phyloP scores from a whole-genome alignment of 2,329 filamentous ascomycete genomes.

The Pseudogymnoascus pannorum region DNA sequence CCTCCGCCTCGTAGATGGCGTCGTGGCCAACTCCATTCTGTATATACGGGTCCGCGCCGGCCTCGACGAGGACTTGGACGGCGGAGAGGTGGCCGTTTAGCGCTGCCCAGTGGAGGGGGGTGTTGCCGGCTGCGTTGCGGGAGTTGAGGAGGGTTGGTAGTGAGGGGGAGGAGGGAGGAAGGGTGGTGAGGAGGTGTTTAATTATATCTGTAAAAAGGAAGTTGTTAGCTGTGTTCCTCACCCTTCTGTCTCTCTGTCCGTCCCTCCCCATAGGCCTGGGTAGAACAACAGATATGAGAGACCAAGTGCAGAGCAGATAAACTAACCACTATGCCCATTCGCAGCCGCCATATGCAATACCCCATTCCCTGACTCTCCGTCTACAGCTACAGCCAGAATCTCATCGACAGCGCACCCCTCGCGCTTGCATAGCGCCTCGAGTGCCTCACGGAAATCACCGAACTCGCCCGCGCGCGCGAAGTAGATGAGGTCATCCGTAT shows the following conservation, averaged over 20 bases:
- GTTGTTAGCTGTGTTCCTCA: neutral
- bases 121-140: slow-evolving; percentile 79
- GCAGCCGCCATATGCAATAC: slow-evolving; percentile 85
- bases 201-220: slow-evolving; percentile 34
- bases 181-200: slow-evolving; percentile 37
- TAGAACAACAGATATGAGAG: no score
- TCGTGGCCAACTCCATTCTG: slow-evolving; percentile 82
- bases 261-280: neutral
- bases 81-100: slow-evolving; percentile 78
- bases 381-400: slow-evolving; percentile 62
- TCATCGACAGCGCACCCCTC: slow-evolving; percentile 48
- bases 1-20: slow-evolving; percentile 65
- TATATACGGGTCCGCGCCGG: slow-evolving; percentile 69
- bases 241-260: neutral
- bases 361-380: slow-evolving; percentile 70
- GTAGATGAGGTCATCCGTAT: slow-evolving; percentile 89
- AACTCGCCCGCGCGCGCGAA: slow-evolving; percentile 72
- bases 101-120: slow-evolving; percentile 87
- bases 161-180: slow-evolving; percentile 25
- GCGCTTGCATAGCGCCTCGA: slow-evolving; percentile 54
- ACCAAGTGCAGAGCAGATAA: neutral
- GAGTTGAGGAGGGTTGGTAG: slow-evolving; percentile 52
- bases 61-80: slow-evolving; percentile 68
- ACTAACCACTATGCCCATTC: slow-evolving; percentile 74
- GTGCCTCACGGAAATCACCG: slow-evolving; percentile 52